Evolutionary conservation across 2,329 filamentous ascomycete genomes (phyloP).

Genomic region (Claviceps arundinis): DNA sequence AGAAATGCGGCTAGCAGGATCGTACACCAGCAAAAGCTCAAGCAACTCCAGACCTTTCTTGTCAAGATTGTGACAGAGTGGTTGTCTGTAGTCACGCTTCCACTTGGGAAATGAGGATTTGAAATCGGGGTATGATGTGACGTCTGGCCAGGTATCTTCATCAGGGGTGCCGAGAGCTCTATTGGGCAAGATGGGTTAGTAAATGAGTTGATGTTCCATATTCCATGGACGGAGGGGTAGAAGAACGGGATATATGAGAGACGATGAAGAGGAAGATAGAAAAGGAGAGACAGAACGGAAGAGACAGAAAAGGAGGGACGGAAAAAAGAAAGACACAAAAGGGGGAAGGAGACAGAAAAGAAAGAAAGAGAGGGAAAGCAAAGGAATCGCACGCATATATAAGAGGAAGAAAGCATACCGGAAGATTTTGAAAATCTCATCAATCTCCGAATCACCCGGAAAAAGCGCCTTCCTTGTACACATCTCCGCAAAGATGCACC

Average conservation of each 20-base stretch:
- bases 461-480: constrained; percentile 87
- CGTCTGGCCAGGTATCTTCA: constrained; percentile 75
- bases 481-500: constrained; percentile 95
- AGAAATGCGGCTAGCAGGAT: constrained; percentile 74
- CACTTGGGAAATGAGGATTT: constrained; percentile 88
- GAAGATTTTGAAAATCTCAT: constrained; percentile 46
- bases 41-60: constrained; percentile 55
- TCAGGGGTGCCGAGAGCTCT: constrained; percentile 71
- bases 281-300: neutral
- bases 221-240: too few species aligned
- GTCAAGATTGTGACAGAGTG: constrained; percentile 61
- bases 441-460: constrained; percentile 65
- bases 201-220: too few species aligned
- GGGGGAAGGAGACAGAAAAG: too few species aligned
- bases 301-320: neutral
- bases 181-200: neutral
- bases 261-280: neutral
- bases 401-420: constrained; percentile 36
- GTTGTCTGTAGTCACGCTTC: constrained; percentile 53
- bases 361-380: too few species aligned
- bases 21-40: constrained; percentile 66
- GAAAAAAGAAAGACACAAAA: neutral
- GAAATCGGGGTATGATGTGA: constrained; percentile 90
- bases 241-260: too few species aligned
- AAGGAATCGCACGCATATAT: too few species aligned